These are phyloP conservation scores for Ophiocordyceps camponoti-saundersi DNA, from an alignment of 2,329 filamentous ascomycete genomes.

Conservation along the genomic window DNA sequence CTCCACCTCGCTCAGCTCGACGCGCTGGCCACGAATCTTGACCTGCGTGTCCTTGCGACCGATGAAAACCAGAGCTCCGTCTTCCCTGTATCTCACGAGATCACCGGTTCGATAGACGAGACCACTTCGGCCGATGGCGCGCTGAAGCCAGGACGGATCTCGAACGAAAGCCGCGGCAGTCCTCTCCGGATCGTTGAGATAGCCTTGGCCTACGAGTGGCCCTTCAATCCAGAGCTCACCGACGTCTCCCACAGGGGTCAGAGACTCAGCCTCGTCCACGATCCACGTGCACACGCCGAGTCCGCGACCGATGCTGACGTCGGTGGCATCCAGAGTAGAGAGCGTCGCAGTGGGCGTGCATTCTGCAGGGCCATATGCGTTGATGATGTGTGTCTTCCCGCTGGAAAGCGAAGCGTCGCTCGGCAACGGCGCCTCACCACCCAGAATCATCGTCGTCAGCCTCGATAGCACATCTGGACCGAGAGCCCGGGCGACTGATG, in stretches of 20 bases:
- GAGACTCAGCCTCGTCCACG: background rate
- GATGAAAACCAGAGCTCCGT: constrained; percentile 1
- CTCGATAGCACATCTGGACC: constrained; percentile 2
- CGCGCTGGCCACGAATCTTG: constrained; percentile 6
- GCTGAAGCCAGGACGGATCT: background rate
- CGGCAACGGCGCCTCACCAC: background rate
- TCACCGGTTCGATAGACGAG: constrained; percentile 5
- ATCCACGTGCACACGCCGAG: constrained; percentile 2
- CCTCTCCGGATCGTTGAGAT: constrained; percentile 9
- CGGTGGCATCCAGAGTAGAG: background rate
- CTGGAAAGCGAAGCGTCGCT: background rate
- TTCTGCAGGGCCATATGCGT: constrained; percentile 7
- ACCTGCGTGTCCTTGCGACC: constrained; percentile 1
- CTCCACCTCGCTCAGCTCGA: constrained; percentile 9
- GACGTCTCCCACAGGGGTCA: constrained; percentile 1
- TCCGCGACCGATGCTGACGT: constrained; percentile 2
- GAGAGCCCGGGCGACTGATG: constrained; percentile 3
- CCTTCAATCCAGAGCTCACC: constrained; percentile 5
- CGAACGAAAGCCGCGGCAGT: constrained; percentile 1
- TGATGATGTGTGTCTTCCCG: constrained; percentile 3
- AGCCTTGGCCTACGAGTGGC: constrained; percentile 27
- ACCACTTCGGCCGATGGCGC: constrained; percentile 1
- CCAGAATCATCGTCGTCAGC: constrained; percentile 1
- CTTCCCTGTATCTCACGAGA: constrained; percentile 1
- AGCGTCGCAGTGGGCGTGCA: constrained; percentile 1